Evolutionary conservation across 805 yeast species (phyloP), one percentile per base, ranked within the genome.

Genomic region (Pichia manshurica): DNA sequence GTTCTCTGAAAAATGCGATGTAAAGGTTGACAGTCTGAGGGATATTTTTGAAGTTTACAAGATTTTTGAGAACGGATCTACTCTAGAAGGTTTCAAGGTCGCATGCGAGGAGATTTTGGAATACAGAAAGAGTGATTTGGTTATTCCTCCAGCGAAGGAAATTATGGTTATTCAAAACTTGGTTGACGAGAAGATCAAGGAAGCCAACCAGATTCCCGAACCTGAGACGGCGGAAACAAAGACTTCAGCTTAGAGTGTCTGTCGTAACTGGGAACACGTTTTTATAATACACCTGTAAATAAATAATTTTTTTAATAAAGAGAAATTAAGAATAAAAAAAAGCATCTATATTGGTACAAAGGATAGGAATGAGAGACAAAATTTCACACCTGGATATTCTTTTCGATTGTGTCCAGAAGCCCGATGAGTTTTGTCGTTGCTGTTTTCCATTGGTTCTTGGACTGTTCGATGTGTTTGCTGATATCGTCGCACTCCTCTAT

Each of bases 21-120:
- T 68, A 29, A 79, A 79, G 23, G 67, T 77, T 35, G 69, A 64
- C 5, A 73, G 72, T 46, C 71, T 70, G 19, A 59, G 64, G 47
- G 69, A 67, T 50, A 61, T 67, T 44, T 67, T 66, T 28, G 71
- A 67, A 53, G 50, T 58, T 15, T 67, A 64, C 48, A 61, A 67
- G 3, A 54, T 67, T 15, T 67, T 67, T 43, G 70, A 67, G 54
- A 69, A 64, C 53, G 61, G 64, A 43, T 66, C 69, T 25, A 60
- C 68, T 19, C 49, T 50, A 13, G 68, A 65, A 45, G 71, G 71
- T 15, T 60, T 66, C 45, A 53, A 61, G 42, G 61, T 53, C 43
- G 71, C 69, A 5, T 57, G 65, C 45, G 54, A 54, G 32, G 63
- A 62, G 53, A 67, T 67, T 44, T 60, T 60, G 23, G 66, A 63